Conservation (phyloP, 2,329 filamentous ascomycete genomes). For the Aspergillus unguis region DNA sequence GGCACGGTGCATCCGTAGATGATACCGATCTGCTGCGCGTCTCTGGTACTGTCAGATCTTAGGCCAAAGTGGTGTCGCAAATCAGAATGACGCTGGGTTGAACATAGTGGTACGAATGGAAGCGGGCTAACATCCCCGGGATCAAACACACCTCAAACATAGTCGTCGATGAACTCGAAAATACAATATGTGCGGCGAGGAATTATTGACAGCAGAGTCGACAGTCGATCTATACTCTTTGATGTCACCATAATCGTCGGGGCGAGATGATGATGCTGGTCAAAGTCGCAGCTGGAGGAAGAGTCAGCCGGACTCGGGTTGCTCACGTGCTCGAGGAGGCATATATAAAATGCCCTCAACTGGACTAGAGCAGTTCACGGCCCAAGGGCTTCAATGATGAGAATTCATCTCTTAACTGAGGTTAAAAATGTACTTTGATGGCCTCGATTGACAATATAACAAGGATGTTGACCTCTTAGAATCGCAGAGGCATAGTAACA, state of each 20-base stretch:
- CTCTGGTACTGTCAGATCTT: conserved; percentile 42
- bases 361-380: too few relatives aligned
- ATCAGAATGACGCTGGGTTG: not conserved
- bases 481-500: too few relatives aligned
- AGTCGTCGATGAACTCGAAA: not conserved
- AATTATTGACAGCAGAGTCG: not conserved
- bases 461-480: too few relatives aligned
- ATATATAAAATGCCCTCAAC: too few relatives aligned
- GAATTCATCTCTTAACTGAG: too few relatives aligned
- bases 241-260: conserved; percentile 2
- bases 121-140: not conserved
- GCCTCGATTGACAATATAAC: too few relatives aligned
- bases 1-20: conserved; percentile 76
- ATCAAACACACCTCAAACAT: conserved; percentile 30
- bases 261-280: not conserved
- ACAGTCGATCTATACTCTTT: not conserved
- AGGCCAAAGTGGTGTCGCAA: not conserved
- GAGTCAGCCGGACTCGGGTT: not conserved
- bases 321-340: conserved; percentile 6
- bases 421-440: too few relatives aligned
- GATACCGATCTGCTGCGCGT: conserved; percentile 70
- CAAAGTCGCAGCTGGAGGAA: not conserved
- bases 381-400: too few relatives aligned
- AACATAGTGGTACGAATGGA: conserved; percentile 3
- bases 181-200: not conserved